phyloP scores from a whole-genome alignment of 208 protist species.

The Acanthamoeba triangularis region DNA sequence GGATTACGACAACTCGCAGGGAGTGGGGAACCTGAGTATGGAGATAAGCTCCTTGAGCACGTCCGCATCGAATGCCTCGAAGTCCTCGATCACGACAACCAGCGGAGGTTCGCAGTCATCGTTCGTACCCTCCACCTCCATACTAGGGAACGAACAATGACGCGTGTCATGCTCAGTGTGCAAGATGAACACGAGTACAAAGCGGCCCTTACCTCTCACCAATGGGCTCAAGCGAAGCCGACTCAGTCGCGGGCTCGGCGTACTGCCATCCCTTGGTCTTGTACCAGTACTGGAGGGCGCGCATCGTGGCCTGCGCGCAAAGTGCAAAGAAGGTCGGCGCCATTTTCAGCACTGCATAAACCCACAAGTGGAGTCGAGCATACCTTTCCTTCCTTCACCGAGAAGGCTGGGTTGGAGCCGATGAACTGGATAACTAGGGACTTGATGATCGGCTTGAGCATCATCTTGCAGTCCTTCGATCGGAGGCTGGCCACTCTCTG shows the following conservation, averaged over 20 bases:
- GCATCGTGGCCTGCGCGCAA: neutral
- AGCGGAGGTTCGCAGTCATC: neutral
- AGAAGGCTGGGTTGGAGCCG: neutral
- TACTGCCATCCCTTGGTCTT: slow-evolving; percentile 39
- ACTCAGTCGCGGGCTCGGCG: neutral
- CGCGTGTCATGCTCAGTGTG: neutral
- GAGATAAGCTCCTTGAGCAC: slow-evolving; percentile 62
- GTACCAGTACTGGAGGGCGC: slow-evolving; percentile 48
- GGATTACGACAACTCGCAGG: neutral
- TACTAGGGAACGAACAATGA: neutral
- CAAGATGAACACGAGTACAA: neutral
- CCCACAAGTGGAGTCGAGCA: neutral
- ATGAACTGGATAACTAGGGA: neutral
- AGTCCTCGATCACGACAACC: slow-evolving; percentile 41
- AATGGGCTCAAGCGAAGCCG: neutral
- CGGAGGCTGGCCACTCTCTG: slow-evolving; percentile 53
- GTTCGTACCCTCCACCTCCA: neutral
- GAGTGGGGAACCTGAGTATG: neutral
- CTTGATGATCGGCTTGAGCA: slow-evolving; percentile 51
- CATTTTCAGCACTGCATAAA: neutral
- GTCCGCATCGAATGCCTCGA: slow-evolving; percentile 38
- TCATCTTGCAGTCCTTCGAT: slow-evolving; percentile 68
- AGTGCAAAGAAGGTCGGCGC: neutral
- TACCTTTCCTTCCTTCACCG: slow-evolving; percentile 40
- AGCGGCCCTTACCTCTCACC: neutral